Percentiles rank a stretch among this genome's conserved stretches.
phyloP scores from a whole-genome alignment of 2,329 filamentous ascomycete species.

The Cladophialophora psammophila region DNA sequence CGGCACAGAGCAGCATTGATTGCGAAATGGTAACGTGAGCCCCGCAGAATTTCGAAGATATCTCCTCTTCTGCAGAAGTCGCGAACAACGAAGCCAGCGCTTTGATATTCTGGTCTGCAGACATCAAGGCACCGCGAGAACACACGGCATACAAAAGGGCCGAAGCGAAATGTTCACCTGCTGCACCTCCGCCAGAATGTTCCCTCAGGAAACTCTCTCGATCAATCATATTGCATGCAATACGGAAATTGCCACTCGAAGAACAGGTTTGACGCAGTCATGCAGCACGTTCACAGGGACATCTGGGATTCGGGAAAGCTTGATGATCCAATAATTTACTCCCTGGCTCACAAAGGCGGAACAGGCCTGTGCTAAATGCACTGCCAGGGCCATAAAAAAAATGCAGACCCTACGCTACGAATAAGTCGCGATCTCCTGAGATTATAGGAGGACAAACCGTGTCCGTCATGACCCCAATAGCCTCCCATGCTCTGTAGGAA shows the following conservation, averaged over 20 bases:
- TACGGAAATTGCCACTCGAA: constrained; percentile 23
- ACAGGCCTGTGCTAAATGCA: too few species aligned
- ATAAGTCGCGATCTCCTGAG: too few species aligned
- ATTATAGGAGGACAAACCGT: too few species aligned
- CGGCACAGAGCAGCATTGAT: constrained; percentile 13
- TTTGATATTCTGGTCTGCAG: constrained; percentile 21
- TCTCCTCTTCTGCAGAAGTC: constrained; percentile 3
- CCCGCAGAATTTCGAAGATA: neutral
- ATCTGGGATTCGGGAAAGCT: neutral
- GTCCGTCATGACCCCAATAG: too few species aligned
- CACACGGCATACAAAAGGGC: constrained; percentile 19
- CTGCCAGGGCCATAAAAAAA: too few species aligned
- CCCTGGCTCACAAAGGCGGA: too few species aligned
- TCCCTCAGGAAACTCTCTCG: constrained; percentile 3
- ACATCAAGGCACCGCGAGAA: constrained; percentile 23
- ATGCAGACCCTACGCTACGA: too few species aligned
- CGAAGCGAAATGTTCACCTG: too few species aligned
- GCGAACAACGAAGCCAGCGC: constrained; percentile 12
- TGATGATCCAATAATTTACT: neutral
- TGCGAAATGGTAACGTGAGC: constrained; percentile 4
- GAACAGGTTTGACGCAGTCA: constrained; percentile 22
- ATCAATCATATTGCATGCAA: constrained; percentile 15
- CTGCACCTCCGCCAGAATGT: neutral
- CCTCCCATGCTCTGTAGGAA: too few species aligned
- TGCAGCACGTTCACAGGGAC: constrained; percentile 13